Percentiles rank a stretch among this genome's conserved stretches.
Evolutionary conservation across 2,329 filamentous ascomycete species (phyloP).

Genomic region (Lachnellula occidentalis): DNA sequence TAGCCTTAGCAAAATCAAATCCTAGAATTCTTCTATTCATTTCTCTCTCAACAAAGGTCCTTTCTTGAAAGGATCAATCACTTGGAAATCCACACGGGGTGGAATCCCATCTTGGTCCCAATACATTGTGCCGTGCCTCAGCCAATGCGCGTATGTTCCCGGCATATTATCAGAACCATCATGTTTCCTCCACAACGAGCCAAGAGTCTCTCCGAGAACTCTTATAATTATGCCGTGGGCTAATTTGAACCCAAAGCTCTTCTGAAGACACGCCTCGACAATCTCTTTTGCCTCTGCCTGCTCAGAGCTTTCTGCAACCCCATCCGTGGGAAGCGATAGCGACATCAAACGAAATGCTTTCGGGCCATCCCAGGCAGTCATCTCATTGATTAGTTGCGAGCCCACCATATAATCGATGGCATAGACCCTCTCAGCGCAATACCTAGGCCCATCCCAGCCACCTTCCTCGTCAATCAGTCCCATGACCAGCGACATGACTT

Average conservation of each 20-base stretch:
- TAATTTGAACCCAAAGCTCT: conserved; percentile 51
- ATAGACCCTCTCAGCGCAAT: conserved; percentile 43
- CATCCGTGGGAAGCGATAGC: conserved; percentile 33
- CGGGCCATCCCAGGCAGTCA: conserved; percentile 46
- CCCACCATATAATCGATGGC: conserved; percentile 45
- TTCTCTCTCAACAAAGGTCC: conserved; percentile 32
- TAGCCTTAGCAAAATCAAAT: too few relatives aligned
- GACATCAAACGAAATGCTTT: conserved; percentile 47
- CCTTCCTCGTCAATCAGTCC: conserved; percentile 45
- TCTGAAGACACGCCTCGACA: conserved; percentile 44
- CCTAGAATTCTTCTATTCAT: conserved; percentile 3
- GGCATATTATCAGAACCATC: conserved; percentile 42
- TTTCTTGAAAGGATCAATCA: conserved; percentile 35
- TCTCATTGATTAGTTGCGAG: conserved; percentile 47
- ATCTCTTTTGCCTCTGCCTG: conserved; percentile 45
- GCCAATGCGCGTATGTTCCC: conserved; percentile 50
- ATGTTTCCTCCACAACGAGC: conserved; percentile 47
- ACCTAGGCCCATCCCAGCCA: conserved; percentile 49
- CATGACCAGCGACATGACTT: conserved; percentile 47
- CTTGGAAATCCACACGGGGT: conserved; percentile 30
- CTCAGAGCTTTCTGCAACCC: conserved; percentile 38
- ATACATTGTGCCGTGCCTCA: conserved; percentile 44
- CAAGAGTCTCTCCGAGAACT: conserved; percentile 45
- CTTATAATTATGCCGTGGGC: conserved; percentile 48
- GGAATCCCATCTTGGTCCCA: conserved; percentile 42